Evolutionary conservation across 2,329 filamentous ascomycete genomes (phyloP).

Genomic region (Ilyonectria destructans): DNA sequence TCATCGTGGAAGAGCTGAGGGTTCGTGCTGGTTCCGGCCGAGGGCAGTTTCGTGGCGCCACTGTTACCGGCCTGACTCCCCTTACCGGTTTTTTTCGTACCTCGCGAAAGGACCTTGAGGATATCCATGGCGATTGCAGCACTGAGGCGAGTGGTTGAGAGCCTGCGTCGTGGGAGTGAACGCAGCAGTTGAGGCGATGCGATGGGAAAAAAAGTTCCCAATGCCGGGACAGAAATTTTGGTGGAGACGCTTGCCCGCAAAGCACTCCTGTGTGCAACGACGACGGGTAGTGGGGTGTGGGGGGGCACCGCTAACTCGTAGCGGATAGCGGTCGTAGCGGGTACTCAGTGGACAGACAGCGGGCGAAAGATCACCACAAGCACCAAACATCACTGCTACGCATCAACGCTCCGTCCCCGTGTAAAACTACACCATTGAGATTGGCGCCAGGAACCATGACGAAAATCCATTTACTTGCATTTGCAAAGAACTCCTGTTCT

Average conservation of each 20-base stretch:
- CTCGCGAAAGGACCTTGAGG: conserved; percentile 80
- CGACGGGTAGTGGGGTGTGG: conserved; percentile 45
- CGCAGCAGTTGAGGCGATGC: neutral
- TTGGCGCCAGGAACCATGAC: neutral
- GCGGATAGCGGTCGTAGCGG: conserved; percentile 19
- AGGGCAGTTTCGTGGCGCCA: conserved; percentile 69
- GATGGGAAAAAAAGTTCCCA: conserved; percentile 38
- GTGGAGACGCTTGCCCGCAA: conserved; percentile 37
- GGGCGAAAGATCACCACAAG: neutral
- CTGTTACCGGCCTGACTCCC: conserved; percentile 49
- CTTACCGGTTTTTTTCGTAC: conserved; percentile 72
- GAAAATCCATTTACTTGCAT: neutral
- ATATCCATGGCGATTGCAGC: conserved; percentile 71
- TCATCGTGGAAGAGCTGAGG: conserved; percentile 80
- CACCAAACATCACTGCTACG: conserved; percentile 11
- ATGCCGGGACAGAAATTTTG: conserved; percentile 46
- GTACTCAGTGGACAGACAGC: conserved; percentile 4
- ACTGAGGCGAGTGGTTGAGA: conserved; percentile 24
- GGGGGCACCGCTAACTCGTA: conserved; percentile 17
- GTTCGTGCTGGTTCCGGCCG: conserved; percentile 74
- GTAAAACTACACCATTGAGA: neutral
- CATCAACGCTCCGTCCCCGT: conserved; percentile 21
- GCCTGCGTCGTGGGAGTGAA: conserved; percentile 22
- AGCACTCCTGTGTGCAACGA: conserved; percentile 9
- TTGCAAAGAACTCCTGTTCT: neutral